Conservation (phyloP, 345 rosid genomes). For the Heritiera littoralis region DNA sequence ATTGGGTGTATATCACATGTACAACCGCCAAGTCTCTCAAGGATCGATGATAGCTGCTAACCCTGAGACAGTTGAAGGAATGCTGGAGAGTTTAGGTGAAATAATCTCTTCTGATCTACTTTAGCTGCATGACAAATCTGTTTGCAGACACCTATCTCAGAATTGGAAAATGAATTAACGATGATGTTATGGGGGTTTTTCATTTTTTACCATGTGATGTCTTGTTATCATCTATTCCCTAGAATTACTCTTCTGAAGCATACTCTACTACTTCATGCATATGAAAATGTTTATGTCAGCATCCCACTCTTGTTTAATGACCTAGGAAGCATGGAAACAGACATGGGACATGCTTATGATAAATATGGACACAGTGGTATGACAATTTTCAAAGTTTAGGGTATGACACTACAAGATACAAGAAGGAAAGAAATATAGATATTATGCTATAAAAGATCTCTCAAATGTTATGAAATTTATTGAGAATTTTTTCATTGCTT, state of each 20-base stretch:
- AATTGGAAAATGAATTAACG: background rate
- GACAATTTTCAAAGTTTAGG: background rate
- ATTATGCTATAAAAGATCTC: background rate
- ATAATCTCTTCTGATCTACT: background rate
- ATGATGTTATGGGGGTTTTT: background rate
- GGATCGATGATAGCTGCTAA: conserved; percentile 53
- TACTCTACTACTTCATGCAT: background rate
- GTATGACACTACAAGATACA: background rate
- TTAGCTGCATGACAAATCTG: conserved; percentile 2
- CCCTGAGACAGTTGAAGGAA: conserved; percentile 81
- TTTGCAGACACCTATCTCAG: background rate
- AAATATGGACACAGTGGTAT: background rate
- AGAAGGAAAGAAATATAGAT: background rate
- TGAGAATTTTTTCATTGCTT: background rate
- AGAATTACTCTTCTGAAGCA: background rate
- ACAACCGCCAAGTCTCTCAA: conserved; percentile 62
- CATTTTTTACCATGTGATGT: background rate
- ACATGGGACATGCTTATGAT: background rate
- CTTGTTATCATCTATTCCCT: background rate
- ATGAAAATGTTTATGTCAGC: background rate
- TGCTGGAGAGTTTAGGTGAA: conserved; percentile 89
- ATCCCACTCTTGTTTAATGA: background rate
- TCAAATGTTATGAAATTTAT: background rate
- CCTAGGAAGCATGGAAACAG: background rate
- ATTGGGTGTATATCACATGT: conserved; percentile 61